These are phyloP conservation scores for Monilinia polystroma DNA, from an alignment of 2,329 filamentous ascomycete genomes.

Conservation along the genomic window DNA sequence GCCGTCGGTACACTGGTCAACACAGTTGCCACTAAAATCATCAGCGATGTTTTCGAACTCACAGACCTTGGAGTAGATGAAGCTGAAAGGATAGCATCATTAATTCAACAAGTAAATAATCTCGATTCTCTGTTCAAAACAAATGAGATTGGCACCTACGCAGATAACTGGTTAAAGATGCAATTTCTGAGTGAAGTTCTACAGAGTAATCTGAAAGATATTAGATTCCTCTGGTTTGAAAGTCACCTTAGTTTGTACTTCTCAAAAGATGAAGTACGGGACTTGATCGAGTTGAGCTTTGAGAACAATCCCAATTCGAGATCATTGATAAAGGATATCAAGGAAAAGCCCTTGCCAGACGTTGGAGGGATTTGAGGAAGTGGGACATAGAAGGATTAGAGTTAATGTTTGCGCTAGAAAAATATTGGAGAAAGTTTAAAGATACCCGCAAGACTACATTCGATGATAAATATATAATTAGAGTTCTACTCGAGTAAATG, in stretches of 20 bases:
- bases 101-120: conserved; percentile 56
- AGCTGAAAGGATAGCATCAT: conserved; percentile 58
- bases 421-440: background rate
- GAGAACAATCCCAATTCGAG: conserved; percentile 58
- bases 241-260: conserved; percentile 66
- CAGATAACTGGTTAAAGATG: conserved; percentile 60
- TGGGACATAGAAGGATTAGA: background rate
- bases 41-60: conserved; percentile 61
- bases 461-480: no score
- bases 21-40: conserved; percentile 59
- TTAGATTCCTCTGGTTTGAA: conserved; percentile 63
- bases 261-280: conserved; percentile 58
- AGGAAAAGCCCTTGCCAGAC: conserved; percentile 39
- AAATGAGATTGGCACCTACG: conserved; percentile 59
- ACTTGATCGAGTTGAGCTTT: conserved; percentile 63
- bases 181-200: conserved; percentile 64
- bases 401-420: background rate
- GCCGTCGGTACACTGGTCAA: conserved; percentile 61
- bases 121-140: conserved; percentile 59
- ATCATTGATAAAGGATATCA: conserved; percentile 59
- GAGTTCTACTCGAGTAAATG: no score
- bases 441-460: background rate
- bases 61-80: conserved; percentile 62
- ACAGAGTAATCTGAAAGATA: conserved; percentile 64
- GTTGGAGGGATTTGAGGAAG: background rate